Conservation (phyloP, 345 rosid species). For the Populus tremula region DNA sequence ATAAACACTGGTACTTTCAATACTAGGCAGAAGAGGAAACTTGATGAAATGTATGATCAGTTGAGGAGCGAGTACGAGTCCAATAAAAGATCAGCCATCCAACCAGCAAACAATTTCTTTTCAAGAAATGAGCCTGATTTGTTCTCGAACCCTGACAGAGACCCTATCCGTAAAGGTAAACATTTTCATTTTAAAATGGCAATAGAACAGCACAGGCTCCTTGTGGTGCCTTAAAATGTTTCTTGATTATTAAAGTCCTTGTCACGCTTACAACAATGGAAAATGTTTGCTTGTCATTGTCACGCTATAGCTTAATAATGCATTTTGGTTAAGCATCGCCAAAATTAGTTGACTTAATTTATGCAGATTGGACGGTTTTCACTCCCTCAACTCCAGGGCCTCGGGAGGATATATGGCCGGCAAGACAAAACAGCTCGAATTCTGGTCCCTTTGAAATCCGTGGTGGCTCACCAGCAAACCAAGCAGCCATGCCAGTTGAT, state of each 20-base stretch:
- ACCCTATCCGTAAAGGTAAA: slow-evolving; percentile 69
- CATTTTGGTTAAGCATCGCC: slow-evolving; percentile 41
- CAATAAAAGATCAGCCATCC: slow-evolving; percentile 72
- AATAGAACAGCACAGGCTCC: slow-evolving; percentile 12
- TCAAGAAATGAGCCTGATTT: slow-evolving; percentile 67
- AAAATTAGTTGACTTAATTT: slow-evolving; percentile 69
- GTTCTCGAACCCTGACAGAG: slow-evolving; percentile 64
- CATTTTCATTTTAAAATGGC: not conserved
- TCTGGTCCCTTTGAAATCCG: slow-evolving; percentile 73
- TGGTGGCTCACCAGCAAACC: slow-evolving; percentile 56
- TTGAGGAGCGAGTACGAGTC: slow-evolving; percentile 77
- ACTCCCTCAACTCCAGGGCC: slow-evolving; percentile 97
- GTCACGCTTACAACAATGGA: not conserved
- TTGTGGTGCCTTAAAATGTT: not conserved
- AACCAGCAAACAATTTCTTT: slow-evolving; percentile 65
- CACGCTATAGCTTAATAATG: slow-evolving; percentile 4
- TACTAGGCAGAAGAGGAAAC: slow-evolving; percentile 91
- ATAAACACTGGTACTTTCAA: slow-evolving; percentile 6
- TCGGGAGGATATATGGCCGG: slow-evolving; percentile 83
- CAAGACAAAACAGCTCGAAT: slow-evolving; percentile 72
- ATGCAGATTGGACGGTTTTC: slow-evolving; percentile 76
- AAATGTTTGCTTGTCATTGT: slow-evolving; percentile 9
- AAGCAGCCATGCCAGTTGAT: slow-evolving; percentile 49
- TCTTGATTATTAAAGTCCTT: not conserved
- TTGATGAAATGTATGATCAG: slow-evolving; percentile 97